Evolutionary conservation across 2,329 filamentous ascomycete genomes (phyloP), one percentile per base, ranked within the genome.

Genomic region (Penicillium sclerotigenum): DNA sequence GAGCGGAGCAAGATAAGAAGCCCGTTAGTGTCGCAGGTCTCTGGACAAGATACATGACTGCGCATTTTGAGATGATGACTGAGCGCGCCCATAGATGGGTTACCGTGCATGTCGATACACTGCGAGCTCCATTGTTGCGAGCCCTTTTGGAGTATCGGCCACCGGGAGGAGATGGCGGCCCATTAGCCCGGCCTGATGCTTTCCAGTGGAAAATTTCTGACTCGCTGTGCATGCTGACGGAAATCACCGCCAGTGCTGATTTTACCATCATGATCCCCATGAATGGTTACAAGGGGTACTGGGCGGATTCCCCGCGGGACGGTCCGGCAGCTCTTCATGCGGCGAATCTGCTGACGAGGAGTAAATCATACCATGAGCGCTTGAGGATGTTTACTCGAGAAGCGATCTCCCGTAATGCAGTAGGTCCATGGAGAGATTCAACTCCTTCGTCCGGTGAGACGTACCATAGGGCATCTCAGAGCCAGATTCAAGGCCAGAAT

Each of bases 81-180:
- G 50, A 53, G 11, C 57, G 59, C 7, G 65, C 67, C 5, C 65
- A 69, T 40, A 54, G 51, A 41, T 69, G 66, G 66, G 60, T 68
- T 11, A 60, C 56, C 1, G 20, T 53, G 14, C 59, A 62, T 42
- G 49, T 60, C 13, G 46, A 60, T 20, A 50, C 29, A 3, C 40
- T 68, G 22, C 60, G 55, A 5, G 37, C 47, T 14, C 61, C 59
- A 2, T 22, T 64, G 4, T 13, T 67, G 11, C 24, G 55, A 5
- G 54, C 52, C 9, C 16, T 67, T 5, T 13, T n/a, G 3, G 28
- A 22, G 16, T 31, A 65, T 34, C 33, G 36, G 11, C 38, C 54
- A 36, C 11, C 41, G 9, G 34, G 24, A 9, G 49, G 34, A 20
- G 43, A 45, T 5, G 18, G 7, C 1, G 22, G 18, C 14, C 38